These are phyloP conservation scores for Colletotrichum sp. DNA, from an alignment of 2,329 filamentous ascomycete species.

Conservation along the genomic window DNA sequence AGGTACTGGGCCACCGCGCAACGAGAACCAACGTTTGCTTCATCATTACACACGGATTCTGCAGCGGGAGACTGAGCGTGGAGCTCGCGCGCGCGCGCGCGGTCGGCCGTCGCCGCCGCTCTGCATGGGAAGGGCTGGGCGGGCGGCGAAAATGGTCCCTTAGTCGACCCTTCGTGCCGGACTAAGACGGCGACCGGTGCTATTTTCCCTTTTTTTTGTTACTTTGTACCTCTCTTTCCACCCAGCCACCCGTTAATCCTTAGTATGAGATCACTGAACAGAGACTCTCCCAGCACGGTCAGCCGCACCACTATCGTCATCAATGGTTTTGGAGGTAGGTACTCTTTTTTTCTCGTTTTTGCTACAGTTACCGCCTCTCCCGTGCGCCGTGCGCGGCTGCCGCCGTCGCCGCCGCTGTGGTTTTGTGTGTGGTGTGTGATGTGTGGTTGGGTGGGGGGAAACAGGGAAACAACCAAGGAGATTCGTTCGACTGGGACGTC, in stretches of 20 bases:
- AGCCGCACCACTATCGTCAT: neutral
- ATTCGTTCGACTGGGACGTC: neutral
- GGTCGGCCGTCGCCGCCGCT: neutral
- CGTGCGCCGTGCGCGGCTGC: neutral
- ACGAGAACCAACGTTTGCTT: neutral
- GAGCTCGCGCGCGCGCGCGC: neutral
- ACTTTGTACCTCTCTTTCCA: neutral
- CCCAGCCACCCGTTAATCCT: neutral
- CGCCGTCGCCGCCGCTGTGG: neutral
- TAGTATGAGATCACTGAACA: neutral
- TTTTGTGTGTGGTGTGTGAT: neutral
- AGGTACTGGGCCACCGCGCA: neutral
- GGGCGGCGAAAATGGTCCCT: neutral
- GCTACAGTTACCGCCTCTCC: neutral
- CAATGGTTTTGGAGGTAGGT: neutral
- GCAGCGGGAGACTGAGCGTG: conserved; percentile 1
- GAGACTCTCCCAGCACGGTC: neutral
- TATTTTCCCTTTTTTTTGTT: neutral
- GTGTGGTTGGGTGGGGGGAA: neutral
- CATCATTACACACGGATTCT: conserved; percentile 15
- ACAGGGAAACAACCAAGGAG: neutral
- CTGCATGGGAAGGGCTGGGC: neutral
- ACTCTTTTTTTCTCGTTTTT: neutral
- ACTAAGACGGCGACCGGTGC: neutral
- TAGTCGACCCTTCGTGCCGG: neutral